phyloP scores from a whole-genome alignment of 2,329 filamentous ascomycete genomes.

The Aspergillus viridinutans region DNA sequence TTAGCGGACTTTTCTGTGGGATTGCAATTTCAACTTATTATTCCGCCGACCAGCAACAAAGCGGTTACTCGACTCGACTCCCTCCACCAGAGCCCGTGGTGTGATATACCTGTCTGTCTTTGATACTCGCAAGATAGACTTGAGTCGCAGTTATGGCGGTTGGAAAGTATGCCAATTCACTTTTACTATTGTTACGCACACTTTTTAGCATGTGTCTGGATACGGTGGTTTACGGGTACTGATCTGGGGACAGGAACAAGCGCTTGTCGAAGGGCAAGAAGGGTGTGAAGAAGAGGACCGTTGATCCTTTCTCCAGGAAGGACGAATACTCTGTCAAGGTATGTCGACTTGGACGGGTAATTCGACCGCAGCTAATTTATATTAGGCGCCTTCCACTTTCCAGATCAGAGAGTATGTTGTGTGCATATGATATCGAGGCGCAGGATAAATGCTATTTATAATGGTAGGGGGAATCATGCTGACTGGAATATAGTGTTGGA shows the following conservation, averaged over 20 bases:
- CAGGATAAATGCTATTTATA: conserved; percentile 2
- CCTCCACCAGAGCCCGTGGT: conserved; percentile 35
- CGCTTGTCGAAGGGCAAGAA: conserved; percentile 99
- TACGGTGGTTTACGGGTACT: conserved; percentile 7
- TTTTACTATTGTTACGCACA: conserved; percentile 4
- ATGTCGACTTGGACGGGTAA: background rate
- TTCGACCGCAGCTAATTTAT: conserved; percentile 14
- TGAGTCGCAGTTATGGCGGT: conserved; percentile 72
- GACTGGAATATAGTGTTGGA: conserved; percentile 68
- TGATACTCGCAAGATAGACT: conserved; percentile 38
- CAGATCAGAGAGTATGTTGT: conserved; percentile 84
- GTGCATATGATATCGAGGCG: conserved; percentile 6
- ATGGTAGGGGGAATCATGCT: conserved; percentile 10
- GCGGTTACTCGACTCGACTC: conserved; percentile 34
- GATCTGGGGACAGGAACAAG: conserved; percentile 73
- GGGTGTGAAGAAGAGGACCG: conserved; percentile 99
- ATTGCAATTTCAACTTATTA: conserved; percentile 36
- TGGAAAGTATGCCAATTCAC: conserved; percentile 60
- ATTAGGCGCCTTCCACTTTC: conserved; percentile 88
- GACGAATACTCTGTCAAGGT: conserved; percentile 97
- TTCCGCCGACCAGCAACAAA: conserved; percentile 30
- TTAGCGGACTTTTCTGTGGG: conserved; percentile 46
- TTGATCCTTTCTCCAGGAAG: conserved; percentile 97
- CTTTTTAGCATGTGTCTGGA: background rate
- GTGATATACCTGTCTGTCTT: conserved; percentile 42